These are phyloP conservation scores for Candida quercuum DNA, from an alignment of 805 yeast species.

Conservation along the genomic window DNA sequence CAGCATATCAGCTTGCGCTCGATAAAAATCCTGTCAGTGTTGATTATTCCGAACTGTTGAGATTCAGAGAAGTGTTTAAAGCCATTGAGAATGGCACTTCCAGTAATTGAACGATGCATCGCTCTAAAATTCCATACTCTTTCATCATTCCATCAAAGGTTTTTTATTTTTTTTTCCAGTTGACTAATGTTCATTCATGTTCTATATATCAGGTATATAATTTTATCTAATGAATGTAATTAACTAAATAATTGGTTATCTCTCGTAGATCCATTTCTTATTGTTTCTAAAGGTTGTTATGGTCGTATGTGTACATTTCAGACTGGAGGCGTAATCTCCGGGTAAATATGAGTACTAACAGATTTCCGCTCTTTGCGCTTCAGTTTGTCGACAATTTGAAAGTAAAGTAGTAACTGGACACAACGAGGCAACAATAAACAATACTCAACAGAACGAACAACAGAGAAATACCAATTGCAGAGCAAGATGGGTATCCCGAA, in stretches of 20 bases:
- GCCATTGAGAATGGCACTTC: too few relatives aligned
- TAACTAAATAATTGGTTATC: too few relatives aligned
- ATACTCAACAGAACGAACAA: not conserved
- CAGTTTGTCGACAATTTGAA: not conserved
- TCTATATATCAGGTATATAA: too few relatives aligned
- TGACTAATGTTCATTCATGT: too few relatives aligned
- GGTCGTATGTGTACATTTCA: not conserved
- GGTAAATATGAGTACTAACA: not conserved
- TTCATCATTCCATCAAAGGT: too few relatives aligned
- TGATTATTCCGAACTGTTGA: not conserved
- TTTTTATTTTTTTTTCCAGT: too few relatives aligned
- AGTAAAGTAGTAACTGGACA: too few relatives aligned
- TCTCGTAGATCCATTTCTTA: too few relatives aligned
- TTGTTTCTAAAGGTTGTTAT: not conserved
- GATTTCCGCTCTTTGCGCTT: not conserved
- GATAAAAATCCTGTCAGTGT: not conserved
- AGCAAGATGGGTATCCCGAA: conserved; percentile 82
- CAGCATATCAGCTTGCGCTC: not conserved
- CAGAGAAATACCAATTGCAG: not conserved
- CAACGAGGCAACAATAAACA: not conserved
- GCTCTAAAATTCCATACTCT: too few relatives aligned
- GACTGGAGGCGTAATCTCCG: not conserved
- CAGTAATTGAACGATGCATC: too few relatives aligned
- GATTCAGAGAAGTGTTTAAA: not conserved
- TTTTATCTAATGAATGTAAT: too few relatives aligned